Evolutionary conservation across 192 early-diverging fungal species (phyloP), one percentile per base, ranked within the genome.

Genomic region (Geranomyces variabilis): DNA sequence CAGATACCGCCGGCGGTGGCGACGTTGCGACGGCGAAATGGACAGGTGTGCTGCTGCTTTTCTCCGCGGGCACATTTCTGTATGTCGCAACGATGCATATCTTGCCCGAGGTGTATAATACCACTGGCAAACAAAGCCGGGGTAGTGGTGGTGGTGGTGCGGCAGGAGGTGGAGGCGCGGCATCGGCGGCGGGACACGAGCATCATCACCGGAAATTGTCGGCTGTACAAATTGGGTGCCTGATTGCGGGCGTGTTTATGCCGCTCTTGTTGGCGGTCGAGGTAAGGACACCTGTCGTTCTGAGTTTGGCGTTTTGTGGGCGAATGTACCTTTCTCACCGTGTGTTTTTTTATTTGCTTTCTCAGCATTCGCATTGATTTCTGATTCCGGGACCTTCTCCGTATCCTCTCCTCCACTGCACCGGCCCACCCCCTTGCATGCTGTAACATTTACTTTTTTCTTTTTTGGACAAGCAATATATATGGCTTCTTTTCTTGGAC

Each of bases 11-110:
- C 22, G 78, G 67, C 31, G 31, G 8, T 8, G 17, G 29, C 17
- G 31, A 34, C 31, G 29, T 60, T 8, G 29, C 58, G 17, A 77
- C 90, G 81, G 78, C 80, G 74, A 88, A 85, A 79, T 93, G 88
- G 87, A 96, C 92, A 43, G 93, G 89, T 44, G 84, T 93, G 51
- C 82, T 87, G 2, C 86, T 98, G 21, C 70, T 98, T 44, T 98
- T 96, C 69, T 96, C 94, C 12, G 96, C 94, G 0, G 81, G 83
- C 9, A 84, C 83, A 1, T 87, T 98, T 73, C 77, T 96, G 28
- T 98, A 98, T 71, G 96, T 96, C 6, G 93, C 96, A 0, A 93
- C 94, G 77, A 80, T 90, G n/a, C 91, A 93, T 65, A 88, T 90
- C 9, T 73, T 93, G 67, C 85, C 90, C 0, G 91, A 93, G 77